Evolutionary conservation across 176 grass and related monocot genomes (phyloP), one percentile per base, ranked within the genome.

Genomic region (Aegilops speltoides): DNA sequence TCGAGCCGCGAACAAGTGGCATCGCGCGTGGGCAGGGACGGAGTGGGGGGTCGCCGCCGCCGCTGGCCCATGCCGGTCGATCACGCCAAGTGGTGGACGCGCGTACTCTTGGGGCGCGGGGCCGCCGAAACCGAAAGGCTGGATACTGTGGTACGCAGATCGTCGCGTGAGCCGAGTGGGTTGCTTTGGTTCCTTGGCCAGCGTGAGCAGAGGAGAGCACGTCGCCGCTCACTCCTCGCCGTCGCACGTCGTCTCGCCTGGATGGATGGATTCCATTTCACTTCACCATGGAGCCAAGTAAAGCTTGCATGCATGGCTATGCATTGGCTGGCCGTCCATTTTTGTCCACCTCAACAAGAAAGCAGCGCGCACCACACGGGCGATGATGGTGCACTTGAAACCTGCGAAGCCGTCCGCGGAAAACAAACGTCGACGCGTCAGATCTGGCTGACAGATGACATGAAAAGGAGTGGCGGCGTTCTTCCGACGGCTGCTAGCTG

Each of bases 261-360:
- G 45, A 48, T 48, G 3, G 45, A 15, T 84, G 73, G 57, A 84
- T 84, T 79, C 76, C 57, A 73, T 76, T 89, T 64, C 80, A 34
- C 71, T 71, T 4, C 50, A n/a, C 46, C 46, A 2, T 16, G 14
- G 46, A 16, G 46, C 46, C 14, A 50, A 4, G 46, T 16, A 50
- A 50, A 50, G 46, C 46, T 50, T 50, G 46, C 45, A 43, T 48
- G 45, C 45, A 48, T 14, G 45, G 45, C 45, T 48, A 48, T 50
- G 46, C 46, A 7, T 40, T 69, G 8, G 78, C 22, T 54, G 8
- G 78, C 22, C 38, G 22, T 25, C 15, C 25, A 11, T 1, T 73
- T 7, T 16, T 3, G 6, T 20, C 22, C 5, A 16, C 0, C 4
- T 31, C 24, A 5, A 14, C 2, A 66, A 66, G 25, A 26, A 25